A percentile compares a stretch with the other conserved stretches of the same genome.
These are phyloP conservation scores for Aegilops bicornis DNA, from an alignment of 176 grass and related monocot genomes.

Conservation along the genomic window DNA sequence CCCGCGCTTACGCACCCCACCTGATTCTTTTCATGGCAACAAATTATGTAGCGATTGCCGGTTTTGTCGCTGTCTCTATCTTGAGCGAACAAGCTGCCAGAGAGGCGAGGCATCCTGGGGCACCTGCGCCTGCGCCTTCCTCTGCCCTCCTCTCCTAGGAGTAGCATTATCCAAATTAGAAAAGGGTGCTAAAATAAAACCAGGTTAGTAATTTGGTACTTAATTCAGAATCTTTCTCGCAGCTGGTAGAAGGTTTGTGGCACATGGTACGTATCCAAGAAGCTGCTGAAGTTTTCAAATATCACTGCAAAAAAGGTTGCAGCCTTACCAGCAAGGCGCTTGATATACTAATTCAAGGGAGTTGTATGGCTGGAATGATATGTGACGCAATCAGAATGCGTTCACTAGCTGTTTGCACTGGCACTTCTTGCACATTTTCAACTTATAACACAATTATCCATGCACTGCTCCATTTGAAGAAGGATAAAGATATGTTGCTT, in stretches of 20 bases:
- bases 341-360: conserved; percentile 35
- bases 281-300: conserved; percentile 45
- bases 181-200: no score
- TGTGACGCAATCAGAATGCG: conserved; percentile 37
- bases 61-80: neutral
- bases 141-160: neutral
- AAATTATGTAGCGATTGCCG: neutral
- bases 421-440: conserved; percentile 30
- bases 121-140: neutral
- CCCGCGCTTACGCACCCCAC: neutral
- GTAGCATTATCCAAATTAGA: neutral
- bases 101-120: neutral
- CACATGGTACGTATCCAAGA: conserved; percentile 28
- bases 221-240: conserved; percentile 34
- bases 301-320: neutral
- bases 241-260: conserved; percentile 55
- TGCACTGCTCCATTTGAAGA: no score
- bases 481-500: no score
- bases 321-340: neutral
- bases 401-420: conserved; percentile 40
- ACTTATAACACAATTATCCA: conserved; percentile 46
- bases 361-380: conserved; percentile 44
- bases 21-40: neutral
- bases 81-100: neutral
- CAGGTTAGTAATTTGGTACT: no score